Evolutionary conservation across 2,329 filamentous ascomycete species (phyloP).

Genomic region (Sarocladium kiliense): DNA sequence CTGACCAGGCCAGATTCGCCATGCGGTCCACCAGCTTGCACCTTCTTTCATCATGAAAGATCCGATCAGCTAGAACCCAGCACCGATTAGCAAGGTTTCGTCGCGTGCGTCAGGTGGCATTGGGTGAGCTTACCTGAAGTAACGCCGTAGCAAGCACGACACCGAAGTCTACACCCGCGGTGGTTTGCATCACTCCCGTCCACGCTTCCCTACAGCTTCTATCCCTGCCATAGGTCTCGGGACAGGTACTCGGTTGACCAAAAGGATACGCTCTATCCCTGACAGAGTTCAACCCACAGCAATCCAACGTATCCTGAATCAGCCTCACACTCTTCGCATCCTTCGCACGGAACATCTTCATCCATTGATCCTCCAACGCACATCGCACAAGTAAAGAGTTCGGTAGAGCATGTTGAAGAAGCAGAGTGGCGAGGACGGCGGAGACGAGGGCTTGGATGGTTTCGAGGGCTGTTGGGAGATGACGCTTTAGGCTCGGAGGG

Average conservation of each 20-base stretch:
- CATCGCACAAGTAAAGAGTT: conserved; percentile 36
- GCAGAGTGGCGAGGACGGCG: conserved; percentile 39
- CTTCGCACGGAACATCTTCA: conserved; percentile 43
- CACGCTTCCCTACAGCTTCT: conserved; percentile 49
- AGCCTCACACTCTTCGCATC: conserved; percentile 44
- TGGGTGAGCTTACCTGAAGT: conserved; percentile 43
- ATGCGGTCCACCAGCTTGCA: conserved; percentile 24
- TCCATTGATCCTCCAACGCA: conserved; percentile 52
- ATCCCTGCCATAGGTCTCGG: conserved; percentile 38
- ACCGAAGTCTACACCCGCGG: conserved; percentile 49
- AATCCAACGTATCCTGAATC: conserved; percentile 62
- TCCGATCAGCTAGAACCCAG: conserved; percentile 23
- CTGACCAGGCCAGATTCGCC: conserved; percentile 15
- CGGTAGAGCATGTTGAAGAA: conserved; percentile 29
- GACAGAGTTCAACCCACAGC: conserved; percentile 58
- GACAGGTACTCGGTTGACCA: conserved; percentile 32
- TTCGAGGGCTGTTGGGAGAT: conserved; percentile 32
- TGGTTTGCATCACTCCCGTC: conserved; percentile 47
- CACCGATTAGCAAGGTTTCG: no score
- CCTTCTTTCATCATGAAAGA: conserved; percentile 25
- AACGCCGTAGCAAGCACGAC: conserved; percentile 48
- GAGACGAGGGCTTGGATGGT: conserved; percentile 36
- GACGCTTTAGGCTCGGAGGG: conserved; percentile 13
- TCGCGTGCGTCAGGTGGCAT: no score
- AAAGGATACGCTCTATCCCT: conserved; percentile 62